A percentile compares a stretch with the other conserved stretches of the same genome.
Conservation (phyloP, 768 basidiomycete species). For the Lanmaoa pseudosensibilis region DNA sequence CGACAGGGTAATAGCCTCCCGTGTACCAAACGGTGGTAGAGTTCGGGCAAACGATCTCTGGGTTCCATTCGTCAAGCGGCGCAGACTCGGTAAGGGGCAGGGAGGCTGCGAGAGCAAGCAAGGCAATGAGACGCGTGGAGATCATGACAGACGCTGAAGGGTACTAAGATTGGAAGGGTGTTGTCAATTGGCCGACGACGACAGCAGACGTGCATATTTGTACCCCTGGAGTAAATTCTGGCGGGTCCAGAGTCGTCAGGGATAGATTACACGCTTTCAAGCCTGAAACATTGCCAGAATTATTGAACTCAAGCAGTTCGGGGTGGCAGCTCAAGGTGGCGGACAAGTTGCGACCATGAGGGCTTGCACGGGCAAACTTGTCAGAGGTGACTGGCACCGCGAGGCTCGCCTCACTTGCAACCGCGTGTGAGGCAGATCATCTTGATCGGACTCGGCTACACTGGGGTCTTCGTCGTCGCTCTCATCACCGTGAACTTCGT, state of each 20-base stretch:
- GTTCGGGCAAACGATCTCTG: conserved; percentile 26
- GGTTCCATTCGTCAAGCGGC: conserved; percentile 27
- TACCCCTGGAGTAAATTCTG: background rate
- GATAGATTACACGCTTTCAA: background rate
- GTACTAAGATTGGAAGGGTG: background rate
- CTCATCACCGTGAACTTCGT: too few species aligned
- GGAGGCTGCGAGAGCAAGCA: conserved; percentile 12
- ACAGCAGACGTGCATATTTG: background rate
- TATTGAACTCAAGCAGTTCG: too few species aligned
- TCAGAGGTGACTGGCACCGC: too few species aligned
- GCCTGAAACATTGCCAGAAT: background rate
- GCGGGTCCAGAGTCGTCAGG: background rate
- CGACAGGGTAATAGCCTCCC: conserved; percentile 25
- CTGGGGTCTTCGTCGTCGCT: too few species aligned
- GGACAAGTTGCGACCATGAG: too few species aligned
- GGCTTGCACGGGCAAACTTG: too few species aligned
- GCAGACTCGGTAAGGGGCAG: conserved; percentile 8
- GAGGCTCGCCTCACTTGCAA: too few species aligned
- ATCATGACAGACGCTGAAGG: conserved; percentile 2
- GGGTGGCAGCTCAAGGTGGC: too few species aligned
- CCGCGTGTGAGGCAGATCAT: too few species aligned
- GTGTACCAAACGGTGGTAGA: conserved; percentile 23
- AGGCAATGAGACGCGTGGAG: background rate
- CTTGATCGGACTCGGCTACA: too few species aligned
- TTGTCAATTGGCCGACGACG: background rate